Percentiles rank a stretch among this genome's conserved stretches.
Evolutionary conservation across 169 alveolate genomes (phyloP).

Genomic region (Cryptosporidium canis): DNA sequence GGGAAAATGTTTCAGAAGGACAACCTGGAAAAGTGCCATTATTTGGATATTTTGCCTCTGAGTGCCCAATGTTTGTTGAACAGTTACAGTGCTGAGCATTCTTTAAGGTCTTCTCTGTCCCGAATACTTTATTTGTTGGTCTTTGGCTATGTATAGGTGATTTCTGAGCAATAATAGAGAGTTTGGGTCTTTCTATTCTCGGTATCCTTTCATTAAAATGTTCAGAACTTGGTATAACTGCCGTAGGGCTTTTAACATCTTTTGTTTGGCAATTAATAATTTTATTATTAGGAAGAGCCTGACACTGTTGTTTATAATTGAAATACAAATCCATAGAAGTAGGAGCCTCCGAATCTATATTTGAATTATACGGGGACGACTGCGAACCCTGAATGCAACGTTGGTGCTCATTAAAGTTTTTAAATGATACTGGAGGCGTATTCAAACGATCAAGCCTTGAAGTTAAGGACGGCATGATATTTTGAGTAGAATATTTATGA

Average conservation of each 20-base stretch:
- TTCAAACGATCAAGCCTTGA: slow-evolving; percentile 14
- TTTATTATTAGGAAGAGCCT: not conserved
- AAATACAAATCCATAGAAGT: not conserved
- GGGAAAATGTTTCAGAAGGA: slow-evolving; percentile 42
- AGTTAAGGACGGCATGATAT: slow-evolving; percentile 14
- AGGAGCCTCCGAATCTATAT: slow-evolving; percentile 2
- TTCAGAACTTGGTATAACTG: not conserved
- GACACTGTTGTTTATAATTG: not conserved
- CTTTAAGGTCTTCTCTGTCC: not conserved
- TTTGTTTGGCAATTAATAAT: not conserved
- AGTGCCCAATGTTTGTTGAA: not conserved
- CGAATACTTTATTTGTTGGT: not conserved
- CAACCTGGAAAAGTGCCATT: not conserved
- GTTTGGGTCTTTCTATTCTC: not conserved
- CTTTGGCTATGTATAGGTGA: not conserved
- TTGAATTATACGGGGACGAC: slow-evolving; percentile 23
- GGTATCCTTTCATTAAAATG: not conserved
- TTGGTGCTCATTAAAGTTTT: not conserved
- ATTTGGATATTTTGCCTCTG: not conserved
- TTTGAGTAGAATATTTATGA: not conserved
- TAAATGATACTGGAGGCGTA: slow-evolving; percentile 31
- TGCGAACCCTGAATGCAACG: not conserved
- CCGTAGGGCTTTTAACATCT: not conserved
- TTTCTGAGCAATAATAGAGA: not conserved
- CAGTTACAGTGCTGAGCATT: not conserved